Evolutionary conservation across 306 rosid genomes (phyloP), one percentile per base, ranked within the genome.

Genomic region (Quercus engelmannii): DNA sequence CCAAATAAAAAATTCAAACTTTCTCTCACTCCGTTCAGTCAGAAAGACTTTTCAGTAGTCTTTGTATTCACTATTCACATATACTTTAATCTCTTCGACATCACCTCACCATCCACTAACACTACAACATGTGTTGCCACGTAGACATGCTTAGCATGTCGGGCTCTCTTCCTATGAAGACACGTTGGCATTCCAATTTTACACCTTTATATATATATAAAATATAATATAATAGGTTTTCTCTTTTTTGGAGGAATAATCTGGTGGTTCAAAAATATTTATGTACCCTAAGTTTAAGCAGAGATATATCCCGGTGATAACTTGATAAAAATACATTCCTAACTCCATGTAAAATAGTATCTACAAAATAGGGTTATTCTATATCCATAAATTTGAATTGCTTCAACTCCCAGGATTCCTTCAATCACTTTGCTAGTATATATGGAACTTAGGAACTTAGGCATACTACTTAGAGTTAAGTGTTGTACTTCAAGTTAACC

Each of bases 141-240:
- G 74, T 84, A 79, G 76, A 67, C 80, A 78, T 71, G 82, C 78
- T 82, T 79, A 74, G 87, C 93, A 88, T 88, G 92, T 88, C 78
- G 62, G 84, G 56, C 77, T 15, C 74, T 69, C 69, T 88, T 83
- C 86, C 41, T 62, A 35, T 30, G 76, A 46, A 51, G 86, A 90
- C 95, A 91, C 97, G 79, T 82, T 5, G 55, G 80, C 21, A 21
- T 51, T 1, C 59, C 18, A 62, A 56, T 25, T 56, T 38, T 38
- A 38, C 0, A 38, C 43, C 9, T 38, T 6, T 38, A 38, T 38
- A 38, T 38, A 38, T 7, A 6, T 35, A 35, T 35, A 28, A 2
- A 26, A 33, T 2, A 38, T 38, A 38, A 38, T 38, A 0, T 41
- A 41, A 8, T 41, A 41, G 12, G 1, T 41, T 7, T 41, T 41